Evolutionary conservation across 768 basidiomycete genomes (phyloP), one percentile per base, ranked within the genome.

Genomic region (Tulasnella sp.): DNA sequence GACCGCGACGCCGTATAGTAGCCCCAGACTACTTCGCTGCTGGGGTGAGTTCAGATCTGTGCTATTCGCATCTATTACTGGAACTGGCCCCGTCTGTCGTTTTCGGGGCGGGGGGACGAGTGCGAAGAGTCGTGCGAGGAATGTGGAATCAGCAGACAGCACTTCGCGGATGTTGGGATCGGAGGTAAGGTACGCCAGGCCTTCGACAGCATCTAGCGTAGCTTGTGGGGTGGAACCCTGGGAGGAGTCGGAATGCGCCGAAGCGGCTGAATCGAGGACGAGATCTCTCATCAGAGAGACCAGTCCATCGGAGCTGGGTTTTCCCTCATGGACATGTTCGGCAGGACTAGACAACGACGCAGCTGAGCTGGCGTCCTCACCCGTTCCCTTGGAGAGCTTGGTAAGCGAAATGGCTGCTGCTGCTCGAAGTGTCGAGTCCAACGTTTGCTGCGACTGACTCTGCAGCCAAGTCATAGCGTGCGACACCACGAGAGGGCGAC

Each of bases 1-100:
- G 53, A 82, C 76, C 27, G 87, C 78, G 44, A 91, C 70, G 4
- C 94, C 94, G 64, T 88, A 98, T 30, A 85, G 72, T 4, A 88
- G 73, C 1, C 84, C 77, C 1, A 50, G 17, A 67, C 67, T 42
- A 60, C 55, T 23, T 63, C 54, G 19, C 68, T 59, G 54, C 63
- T 65, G 5, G 56, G 51, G 24, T 62, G 54, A 21, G n/a, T 41
- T 7, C 5, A 42, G 50, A 26, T 32, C 41, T 55, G 51, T 41
- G 42, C 62, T 48, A 27, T 58, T 55, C 3, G 53, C 43, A 23
- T 58, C 44, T 44, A 55, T 30, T 2, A 63, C 45, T 3, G 66
- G 51, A 1, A 63, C 58, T 2, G 64, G 50, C 19, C 66, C 51
- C 4, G 64, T 32, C 24, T 62, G 49, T 11, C 68, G 50, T 43